These are phyloP conservation scores for Oryza punctata DNA, from an alignment of 176 grass and related monocot species.

Conservation along the genomic window DNA sequence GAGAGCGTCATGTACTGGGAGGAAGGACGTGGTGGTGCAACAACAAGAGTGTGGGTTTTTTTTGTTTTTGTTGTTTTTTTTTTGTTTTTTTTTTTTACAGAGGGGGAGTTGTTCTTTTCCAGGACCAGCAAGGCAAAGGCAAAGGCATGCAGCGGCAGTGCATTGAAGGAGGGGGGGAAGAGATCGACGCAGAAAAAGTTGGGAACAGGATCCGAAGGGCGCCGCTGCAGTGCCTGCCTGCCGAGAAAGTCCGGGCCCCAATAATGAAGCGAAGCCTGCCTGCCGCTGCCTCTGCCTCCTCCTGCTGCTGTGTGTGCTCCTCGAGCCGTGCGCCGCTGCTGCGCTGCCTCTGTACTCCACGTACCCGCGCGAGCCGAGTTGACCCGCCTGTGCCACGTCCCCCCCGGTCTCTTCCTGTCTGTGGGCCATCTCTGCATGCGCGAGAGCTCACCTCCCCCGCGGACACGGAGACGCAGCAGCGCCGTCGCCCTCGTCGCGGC, in stretches of 20 bases:
- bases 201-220: constrained; percentile 50
- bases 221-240: constrained; percentile 41
- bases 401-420: constrained; percentile 13
- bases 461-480: no score
- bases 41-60: background rate
- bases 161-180: background rate
- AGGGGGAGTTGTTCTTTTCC: background rate
- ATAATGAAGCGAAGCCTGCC: constrained; percentile 39
- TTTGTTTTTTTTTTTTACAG: no score
- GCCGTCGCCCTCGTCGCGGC: no score
- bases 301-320: constrained; percentile 1
- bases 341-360: constrained; percentile 13
- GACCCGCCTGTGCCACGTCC: constrained; percentile 34
- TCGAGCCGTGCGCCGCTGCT: constrained; percentile 61
- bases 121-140: background rate
- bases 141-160: background rate
- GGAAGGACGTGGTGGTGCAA: background rate
- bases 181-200: constrained; percentile 16
- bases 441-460: no score
- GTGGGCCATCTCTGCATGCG: constrained; percentile 18
- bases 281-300: background rate
- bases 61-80: no score
- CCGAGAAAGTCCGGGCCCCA: constrained; percentile 43
- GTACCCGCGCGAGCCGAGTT: constrained; percentile 33
- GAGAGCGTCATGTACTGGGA: background rate